Conservation (phyloP, 2,329 filamentous ascomycete species). For the Lizonia empirigonia region DNA sequence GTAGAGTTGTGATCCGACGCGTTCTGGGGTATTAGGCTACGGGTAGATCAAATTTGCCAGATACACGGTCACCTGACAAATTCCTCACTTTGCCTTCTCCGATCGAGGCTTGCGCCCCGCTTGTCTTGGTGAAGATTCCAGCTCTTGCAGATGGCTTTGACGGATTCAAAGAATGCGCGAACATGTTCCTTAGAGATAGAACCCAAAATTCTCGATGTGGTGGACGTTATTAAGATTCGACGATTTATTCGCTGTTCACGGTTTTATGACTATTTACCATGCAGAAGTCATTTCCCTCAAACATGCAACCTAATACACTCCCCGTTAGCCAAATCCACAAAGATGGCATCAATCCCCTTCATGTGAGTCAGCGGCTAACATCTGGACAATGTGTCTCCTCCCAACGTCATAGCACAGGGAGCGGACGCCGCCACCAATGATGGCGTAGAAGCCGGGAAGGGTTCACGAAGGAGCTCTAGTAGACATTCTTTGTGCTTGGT, state of each 20-base stretch:
- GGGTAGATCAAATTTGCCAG: neutral
- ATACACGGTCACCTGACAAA: neutral
- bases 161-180: no score
- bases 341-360: conserved; percentile 1
- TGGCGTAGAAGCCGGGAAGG: neutral
- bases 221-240: no score
- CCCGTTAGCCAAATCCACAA: no score
- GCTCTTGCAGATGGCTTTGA: neutral
- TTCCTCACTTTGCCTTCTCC: neutral
- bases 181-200: no score
- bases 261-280: no score
- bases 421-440: neutral
- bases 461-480: no score
- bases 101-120: neutral
- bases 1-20: neutral
- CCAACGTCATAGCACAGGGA: neutral
- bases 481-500: no score
- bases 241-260: no score
- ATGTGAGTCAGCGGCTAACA: neutral
- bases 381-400: neutral
- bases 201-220: no score
- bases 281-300: no score
- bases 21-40: neutral
- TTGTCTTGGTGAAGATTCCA: neutral
- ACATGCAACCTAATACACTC: no score